Conservation (phyloP, 202 grass and related monocot species). For the Brachypodium distachyon region DNA sequence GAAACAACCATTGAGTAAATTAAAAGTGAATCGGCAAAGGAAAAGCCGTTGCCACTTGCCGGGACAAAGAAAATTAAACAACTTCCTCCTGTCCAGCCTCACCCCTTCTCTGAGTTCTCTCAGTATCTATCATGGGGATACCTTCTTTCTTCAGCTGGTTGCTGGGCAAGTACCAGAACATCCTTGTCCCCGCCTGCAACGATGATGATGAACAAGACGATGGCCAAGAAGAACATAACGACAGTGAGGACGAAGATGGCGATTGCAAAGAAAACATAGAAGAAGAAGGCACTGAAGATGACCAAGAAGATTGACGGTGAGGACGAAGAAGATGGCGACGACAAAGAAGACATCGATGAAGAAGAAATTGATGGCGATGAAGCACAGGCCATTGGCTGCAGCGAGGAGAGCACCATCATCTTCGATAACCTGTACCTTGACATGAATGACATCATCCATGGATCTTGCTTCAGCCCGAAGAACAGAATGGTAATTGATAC, state of each 20-base stretch:
- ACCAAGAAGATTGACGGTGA: background rate
- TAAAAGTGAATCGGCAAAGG: background rate
- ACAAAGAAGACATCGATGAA: background rate
- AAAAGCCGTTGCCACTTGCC: background rate
- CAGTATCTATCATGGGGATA: conserved; percentile 43
- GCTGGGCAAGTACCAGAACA: conserved; percentile 26
- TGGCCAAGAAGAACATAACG: background rate
- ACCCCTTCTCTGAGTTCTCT: background rate
- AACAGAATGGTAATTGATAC: background rate
- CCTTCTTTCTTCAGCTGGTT: conserved; percentile 61
- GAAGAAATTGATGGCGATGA: background rate
- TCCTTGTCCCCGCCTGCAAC: background rate
- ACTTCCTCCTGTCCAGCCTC: background rate
- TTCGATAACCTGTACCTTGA: background rate
- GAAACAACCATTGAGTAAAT: background rate
- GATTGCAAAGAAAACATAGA: background rate
- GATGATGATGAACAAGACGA: background rate
- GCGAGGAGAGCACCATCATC: background rate
- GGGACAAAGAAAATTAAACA: background rate
- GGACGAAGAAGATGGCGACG: background rate
- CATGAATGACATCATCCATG: background rate
- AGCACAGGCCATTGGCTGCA: background rate
- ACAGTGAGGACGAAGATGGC: background rate
- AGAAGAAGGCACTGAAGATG: background rate
- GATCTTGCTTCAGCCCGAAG: conserved; percentile 54